phyloP scores from a whole-genome alignment of 768 basidiomycete genomes.

The Porphyrellus cyaneotinctus region DNA sequence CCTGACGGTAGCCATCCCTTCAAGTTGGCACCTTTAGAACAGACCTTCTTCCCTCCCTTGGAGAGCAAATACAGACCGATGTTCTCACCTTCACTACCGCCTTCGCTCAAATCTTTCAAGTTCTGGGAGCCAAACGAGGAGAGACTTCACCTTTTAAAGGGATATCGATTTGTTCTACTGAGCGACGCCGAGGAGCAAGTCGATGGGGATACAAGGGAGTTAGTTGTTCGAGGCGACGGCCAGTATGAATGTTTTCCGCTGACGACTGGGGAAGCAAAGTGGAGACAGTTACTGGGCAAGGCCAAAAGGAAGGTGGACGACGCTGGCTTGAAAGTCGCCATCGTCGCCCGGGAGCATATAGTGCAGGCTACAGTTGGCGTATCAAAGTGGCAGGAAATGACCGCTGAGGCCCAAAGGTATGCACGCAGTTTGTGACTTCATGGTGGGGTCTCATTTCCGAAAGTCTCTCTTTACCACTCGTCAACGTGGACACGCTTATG shows the following conservation, averaged over 20 bases:
- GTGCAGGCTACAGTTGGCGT: constrained; percentile 50
- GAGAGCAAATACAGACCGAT: constrained; percentile 55
- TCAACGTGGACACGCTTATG: constrained; percentile 45
- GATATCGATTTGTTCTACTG: constrained; percentile 56
- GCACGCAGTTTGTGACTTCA: constrained; percentile 1
- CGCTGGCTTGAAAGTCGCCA: constrained; percentile 43
- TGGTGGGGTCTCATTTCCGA: constrained; percentile 3
- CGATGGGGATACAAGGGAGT: constrained; percentile 45
- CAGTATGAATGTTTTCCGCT: constrained; percentile 62
- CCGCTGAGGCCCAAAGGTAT: constrained; percentile 50
- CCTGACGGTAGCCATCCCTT: constrained; percentile 32
- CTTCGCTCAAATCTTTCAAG: constrained; percentile 46
- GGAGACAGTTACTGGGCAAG: constrained; percentile 49
- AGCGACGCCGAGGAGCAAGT: constrained; percentile 52
- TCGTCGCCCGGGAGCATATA: constrained; percentile 48
- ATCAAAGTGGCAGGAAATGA: constrained; percentile 52
- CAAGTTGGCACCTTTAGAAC: constrained; percentile 42
- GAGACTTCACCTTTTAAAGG: constrained; percentile 50
- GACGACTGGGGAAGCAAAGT: constrained; percentile 43
- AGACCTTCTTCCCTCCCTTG: constrained; percentile 46
- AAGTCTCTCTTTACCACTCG: constrained; percentile 42
- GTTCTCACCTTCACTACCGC: constrained; percentile 48
- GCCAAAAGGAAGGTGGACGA: constrained; percentile 45
- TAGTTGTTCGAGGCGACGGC: constrained; percentile 55
- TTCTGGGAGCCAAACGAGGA: constrained; percentile 69